These are phyloP conservation scores for Rhodotorula babjevae DNA, from an alignment of 768 basidiomycete species.

Conservation along the genomic window DNA sequence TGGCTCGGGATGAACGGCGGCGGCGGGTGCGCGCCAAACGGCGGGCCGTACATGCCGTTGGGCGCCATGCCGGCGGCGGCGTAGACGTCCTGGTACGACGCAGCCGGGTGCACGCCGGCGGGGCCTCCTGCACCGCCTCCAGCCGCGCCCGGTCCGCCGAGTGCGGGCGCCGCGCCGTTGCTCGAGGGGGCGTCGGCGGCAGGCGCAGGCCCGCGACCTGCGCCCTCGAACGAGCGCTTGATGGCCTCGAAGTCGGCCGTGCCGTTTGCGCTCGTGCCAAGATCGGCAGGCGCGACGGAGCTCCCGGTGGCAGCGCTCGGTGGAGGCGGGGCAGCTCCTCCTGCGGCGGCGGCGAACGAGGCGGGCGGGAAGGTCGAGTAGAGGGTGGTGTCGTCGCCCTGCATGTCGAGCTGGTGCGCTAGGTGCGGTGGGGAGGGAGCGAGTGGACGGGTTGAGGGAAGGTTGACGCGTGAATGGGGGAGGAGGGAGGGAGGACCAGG, in stretches of 20 bases:
- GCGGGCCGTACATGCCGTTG: slow-evolving; percentile 4
- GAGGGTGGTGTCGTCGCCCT: not conserved
- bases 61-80: not conserved
- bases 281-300: not conserved
- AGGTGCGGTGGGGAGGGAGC: not conserved
- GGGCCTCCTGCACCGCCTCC: slow-evolving; percentile 1
- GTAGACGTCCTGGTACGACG: slow-evolving; percentile 22
- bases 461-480: not conserved
- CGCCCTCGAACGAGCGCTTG: slow-evolving; percentile 33
- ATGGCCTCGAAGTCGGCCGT: slow-evolving; percentile 32
- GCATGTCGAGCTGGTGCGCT: not conserved
- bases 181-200: not conserved
- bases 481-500: not conserved
- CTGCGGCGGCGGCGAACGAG: slow-evolving; percentile 1
- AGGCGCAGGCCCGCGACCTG: not conserved
- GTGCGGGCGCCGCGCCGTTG: not conserved
- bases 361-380: slow-evolving; percentile 4
- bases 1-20: slow-evolving; percentile 12
- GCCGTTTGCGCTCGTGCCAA: not conserved
- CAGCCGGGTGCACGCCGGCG: not conserved
- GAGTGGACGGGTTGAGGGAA: not conserved
- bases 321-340: not conserved
- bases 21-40: not conserved
- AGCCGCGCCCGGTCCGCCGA: not conserved
- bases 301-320: not conserved